Conservation (phyloP, 2,329 filamentous ascomycete species). For the Coniochaeta ligniaria region DNA sequence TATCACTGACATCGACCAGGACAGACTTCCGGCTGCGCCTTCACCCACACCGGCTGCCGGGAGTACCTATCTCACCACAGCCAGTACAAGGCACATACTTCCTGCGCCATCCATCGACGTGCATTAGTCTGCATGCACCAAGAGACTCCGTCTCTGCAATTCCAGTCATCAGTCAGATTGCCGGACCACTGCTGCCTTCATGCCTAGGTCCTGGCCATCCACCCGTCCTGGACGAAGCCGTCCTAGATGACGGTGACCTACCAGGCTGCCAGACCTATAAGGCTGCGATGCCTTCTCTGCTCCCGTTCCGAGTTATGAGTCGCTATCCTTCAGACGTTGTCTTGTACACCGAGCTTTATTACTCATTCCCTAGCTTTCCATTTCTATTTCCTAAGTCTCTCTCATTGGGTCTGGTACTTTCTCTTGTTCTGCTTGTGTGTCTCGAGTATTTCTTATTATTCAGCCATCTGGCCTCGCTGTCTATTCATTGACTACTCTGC, state of each 20-base stretch:
- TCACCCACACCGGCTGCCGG: neutral
- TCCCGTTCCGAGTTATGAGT: conserved; percentile 6
- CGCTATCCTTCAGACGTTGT: neutral
- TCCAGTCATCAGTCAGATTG: conserved; percentile 7
- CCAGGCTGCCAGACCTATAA: conserved; percentile 40
- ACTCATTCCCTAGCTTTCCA: conserved; percentile 6
- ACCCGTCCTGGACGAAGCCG: conserved; percentile 18
- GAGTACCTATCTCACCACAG: conserved; percentile 1
- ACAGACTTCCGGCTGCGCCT: neutral
- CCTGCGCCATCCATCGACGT: conserved; percentile 3
- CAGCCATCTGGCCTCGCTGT: neutral
- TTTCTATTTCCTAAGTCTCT: conserved; percentile 12
- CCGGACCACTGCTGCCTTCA: conserved; percentile 3
- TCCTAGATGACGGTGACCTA: conserved; percentile 17
- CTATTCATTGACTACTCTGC: neutral
- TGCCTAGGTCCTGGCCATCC: conserved; percentile 2
- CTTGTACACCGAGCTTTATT: neutral
- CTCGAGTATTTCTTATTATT: neutral
- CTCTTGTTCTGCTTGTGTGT: neutral
- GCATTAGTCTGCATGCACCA: conserved; percentile 9
- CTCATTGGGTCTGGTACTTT: conserved; percentile 8
- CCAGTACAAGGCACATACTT: neutral
- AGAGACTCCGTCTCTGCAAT: neutral
- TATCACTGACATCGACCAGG: neutral
- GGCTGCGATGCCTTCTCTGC: conserved; percentile 39